Conservation (phyloP, 495 filamentous ascomycete genomes). For the Lophiostoma macrostomum region DNA sequence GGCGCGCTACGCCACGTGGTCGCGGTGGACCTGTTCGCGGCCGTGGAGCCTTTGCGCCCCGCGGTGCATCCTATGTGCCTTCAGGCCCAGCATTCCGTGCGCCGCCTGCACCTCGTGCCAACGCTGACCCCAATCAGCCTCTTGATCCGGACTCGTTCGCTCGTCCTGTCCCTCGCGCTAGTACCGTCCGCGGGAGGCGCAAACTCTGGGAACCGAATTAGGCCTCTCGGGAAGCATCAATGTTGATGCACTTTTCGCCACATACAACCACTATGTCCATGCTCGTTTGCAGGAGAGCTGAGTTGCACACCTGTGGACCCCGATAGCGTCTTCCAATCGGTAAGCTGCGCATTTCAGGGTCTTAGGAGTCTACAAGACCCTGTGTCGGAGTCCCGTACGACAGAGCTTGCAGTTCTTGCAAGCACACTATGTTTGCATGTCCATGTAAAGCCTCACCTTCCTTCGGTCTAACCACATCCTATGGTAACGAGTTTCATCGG, state of each 20-base stretch:
- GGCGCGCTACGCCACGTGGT: constrained; percentile 9
- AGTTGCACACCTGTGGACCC: too few relatives aligned
- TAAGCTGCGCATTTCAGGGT: too few relatives aligned
- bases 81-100: constrained; percentile 16
- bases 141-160: constrained; percentile 58
- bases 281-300: too few relatives aligned
- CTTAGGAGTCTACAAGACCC: too few relatives aligned
- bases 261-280: background rate
- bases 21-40: constrained; percentile 18
- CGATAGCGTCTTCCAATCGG: too few relatives aligned
- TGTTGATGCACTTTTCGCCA: constrained; percentile 1
- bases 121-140: constrained; percentile 48
- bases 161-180: constrained; percentile 34
- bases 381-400: too few relatives aligned
- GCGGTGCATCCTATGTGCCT: constrained; percentile 22
- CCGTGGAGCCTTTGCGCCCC: constrained; percentile 25
- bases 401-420: too few relatives aligned
- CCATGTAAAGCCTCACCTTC: too few relatives aligned
- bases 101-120: constrained; percentile 15
- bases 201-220: constrained; percentile 36
- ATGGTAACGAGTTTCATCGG: too few relatives aligned
- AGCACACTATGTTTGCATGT: too few relatives aligned
- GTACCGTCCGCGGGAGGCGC: constrained; percentile 22
- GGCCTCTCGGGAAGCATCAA: background rate
- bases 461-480: too few relatives aligned